These are phyloP conservation scores for Acorus calamus DNA, from an alignment of 106 monocot species.

Conservation along the genomic window DNA sequence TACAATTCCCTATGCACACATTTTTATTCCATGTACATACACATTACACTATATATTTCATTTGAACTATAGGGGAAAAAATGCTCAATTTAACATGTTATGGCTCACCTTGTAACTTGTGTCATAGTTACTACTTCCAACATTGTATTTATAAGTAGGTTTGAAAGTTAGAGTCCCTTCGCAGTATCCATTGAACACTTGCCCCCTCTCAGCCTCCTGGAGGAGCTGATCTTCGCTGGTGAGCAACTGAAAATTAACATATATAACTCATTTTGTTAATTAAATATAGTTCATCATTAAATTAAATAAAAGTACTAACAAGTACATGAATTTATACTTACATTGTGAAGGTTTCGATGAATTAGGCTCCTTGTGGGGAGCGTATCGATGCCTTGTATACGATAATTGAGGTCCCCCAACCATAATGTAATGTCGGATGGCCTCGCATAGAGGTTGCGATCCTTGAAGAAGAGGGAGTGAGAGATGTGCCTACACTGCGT, in stretches of 20 bases:
- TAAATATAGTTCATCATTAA: too few relatives aligned
- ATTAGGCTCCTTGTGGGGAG: conserved; percentile 29
- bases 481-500: conserved; percentile 43
- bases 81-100: not conserved
- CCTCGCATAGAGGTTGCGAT: conserved; percentile 5
- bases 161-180: conserved; percentile 43
- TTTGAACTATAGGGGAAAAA: too few relatives aligned
- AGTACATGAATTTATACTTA: conserved; percentile 5
- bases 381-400: conserved; percentile 28
- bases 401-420: conserved; percentile 57
- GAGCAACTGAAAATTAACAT: conserved; percentile 12
- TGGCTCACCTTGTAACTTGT: conserved; percentile 38
- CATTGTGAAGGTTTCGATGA: conserved; percentile 25
- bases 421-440: conserved; percentile 33
- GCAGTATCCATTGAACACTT: conserved; percentile 43
- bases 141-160: conserved; percentile 48
- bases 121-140: conserved; percentile 37
- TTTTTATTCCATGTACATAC: too few relatives aligned
- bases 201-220: conserved; percentile 41
- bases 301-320: too few relatives aligned
- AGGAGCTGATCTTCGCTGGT: conserved; percentile 39
- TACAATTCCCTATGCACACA: too few relatives aligned
- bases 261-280: too few relatives aligned
- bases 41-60: too few relatives aligned
- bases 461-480: conserved; percentile 32